These are phyloP conservation scores for Corymbia citriodora DNA, from an alignment of 441 rosid genomes.

Conservation along the genomic window DNA sequence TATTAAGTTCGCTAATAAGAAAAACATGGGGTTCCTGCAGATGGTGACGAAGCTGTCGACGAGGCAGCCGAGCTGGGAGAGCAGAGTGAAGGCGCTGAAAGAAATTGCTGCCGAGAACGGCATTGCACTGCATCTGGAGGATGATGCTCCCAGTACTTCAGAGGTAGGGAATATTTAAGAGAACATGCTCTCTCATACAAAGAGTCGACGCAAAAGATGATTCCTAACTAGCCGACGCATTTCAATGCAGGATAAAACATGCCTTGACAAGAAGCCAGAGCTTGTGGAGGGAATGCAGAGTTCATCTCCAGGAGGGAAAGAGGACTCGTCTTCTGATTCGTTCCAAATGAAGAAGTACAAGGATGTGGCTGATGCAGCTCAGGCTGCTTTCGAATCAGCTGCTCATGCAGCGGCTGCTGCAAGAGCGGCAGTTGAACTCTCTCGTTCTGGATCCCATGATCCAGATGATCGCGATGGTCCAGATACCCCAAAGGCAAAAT, in stretches of 20 bases:
- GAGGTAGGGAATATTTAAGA: constrained; percentile 33
- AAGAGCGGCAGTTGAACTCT: constrained; percentile 90
- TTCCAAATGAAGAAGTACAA: constrained; percentile 48
- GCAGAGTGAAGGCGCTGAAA: constrained; percentile 48
- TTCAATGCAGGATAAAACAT: constrained; percentile 35
- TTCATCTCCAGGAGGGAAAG: constrained; percentile 1
- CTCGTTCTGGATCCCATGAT: constrained; percentile 44
- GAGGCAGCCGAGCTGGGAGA: constrained; percentile 55
- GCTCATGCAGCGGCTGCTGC: constrained; percentile 91
- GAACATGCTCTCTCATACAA: background rate
- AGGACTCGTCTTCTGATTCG: constrained; percentile 43
- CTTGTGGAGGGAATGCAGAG: constrained; percentile 1
- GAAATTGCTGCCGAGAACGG: constrained; percentile 69
- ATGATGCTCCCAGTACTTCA: constrained; percentile 16
- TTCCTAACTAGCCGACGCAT: background rate
- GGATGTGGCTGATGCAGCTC: constrained; percentile 96
- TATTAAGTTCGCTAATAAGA: background rate
- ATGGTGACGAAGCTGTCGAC: constrained; percentile 84
- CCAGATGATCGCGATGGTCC: constrained; percentile 29
- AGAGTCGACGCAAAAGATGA: background rate
- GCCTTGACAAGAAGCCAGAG: constrained; percentile 17
- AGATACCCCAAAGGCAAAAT: constrained; percentile 2
- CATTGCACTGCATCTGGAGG: constrained; percentile 52
- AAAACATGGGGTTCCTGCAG: constrained; percentile 22
- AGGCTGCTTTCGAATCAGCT: constrained; percentile 91